Percentiles rank a stretch among this genome's conserved stretches.
phyloP scores from a whole-genome alignment of 139 green algal genomes.

The Micractinium sp. region DNA sequence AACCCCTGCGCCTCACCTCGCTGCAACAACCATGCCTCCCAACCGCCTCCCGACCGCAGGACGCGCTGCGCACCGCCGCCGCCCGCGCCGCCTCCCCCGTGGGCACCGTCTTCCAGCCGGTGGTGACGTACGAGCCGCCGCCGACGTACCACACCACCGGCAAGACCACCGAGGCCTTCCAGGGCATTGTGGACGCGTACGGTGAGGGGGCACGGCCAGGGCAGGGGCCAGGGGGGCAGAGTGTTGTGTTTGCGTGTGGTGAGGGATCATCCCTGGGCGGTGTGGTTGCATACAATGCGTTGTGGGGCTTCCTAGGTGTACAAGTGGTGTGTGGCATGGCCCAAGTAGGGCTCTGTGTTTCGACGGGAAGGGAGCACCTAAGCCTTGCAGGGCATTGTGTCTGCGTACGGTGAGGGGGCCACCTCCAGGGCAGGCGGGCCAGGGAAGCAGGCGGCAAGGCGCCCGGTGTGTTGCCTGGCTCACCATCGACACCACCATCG shows the following conservation, averaged over 20 bases:
- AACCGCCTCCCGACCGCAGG: constrained; percentile 52
- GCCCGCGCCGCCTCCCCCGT: constrained; percentile 57
- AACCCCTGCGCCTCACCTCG: neutral
- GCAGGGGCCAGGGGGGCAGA: neutral
- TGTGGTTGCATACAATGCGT: no score
- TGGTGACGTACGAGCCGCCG: constrained; percentile 85
- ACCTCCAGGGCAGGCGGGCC: no score
- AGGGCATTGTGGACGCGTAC: constrained; percentile 97
- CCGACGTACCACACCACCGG: constrained; percentile 95
- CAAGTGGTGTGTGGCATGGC: no score
- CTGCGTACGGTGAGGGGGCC: no score
- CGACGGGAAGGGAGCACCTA: no score
- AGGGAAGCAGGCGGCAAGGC: no score
- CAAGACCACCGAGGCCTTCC: constrained; percentile 92
- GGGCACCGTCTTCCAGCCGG: constrained; percentile 89
- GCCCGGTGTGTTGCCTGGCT: no score
- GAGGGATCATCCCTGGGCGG: no score
- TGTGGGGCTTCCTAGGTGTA: no score
- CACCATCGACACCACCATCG: neutral
- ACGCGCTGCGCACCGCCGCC: constrained; percentile 71
- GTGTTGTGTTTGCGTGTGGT: neutral
- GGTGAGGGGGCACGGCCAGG: constrained; percentile 34
- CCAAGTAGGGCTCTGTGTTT: no score
- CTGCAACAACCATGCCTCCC: neutral
- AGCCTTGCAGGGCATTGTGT: no score